These are phyloP conservation scores for Thielaviopsis punctulata DNA, from an alignment of 2,329 filamentous ascomycete species.

Conservation along the genomic window DNA sequence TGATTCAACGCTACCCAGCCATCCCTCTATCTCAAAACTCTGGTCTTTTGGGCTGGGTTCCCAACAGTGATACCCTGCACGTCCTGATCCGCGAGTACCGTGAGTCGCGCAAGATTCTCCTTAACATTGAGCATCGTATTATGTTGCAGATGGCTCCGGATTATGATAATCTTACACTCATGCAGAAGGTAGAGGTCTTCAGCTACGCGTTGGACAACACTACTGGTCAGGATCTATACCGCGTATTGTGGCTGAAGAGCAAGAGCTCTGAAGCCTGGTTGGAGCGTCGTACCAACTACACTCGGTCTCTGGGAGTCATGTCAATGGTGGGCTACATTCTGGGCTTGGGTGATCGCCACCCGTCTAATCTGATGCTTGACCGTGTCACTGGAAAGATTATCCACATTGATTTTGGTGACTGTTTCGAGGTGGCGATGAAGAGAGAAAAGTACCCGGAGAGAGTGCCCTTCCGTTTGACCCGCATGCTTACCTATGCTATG, in stretches of 20 bases:
- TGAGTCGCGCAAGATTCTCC: slow-evolving; percentile 87
- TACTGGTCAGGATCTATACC: slow-evolving; percentile 93
- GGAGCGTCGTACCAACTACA: slow-evolving; percentile 96
- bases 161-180: slow-evolving; percentile 93
- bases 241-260: slow-evolving; percentile 95
- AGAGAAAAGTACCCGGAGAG: slow-evolving; percentile 96
- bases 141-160: slow-evolving; percentile 99
- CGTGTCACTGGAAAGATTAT: slow-evolving; percentile 91
- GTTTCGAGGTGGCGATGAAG: slow-evolving; percentile 99
- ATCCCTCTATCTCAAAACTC: slow-evolving; percentile 95
- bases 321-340: slow-evolving; percentile 99
- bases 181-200: slow-evolving; percentile 99
- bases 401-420: slow-evolving; percentile 98
- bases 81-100: slow-evolving; percentile 94
- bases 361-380: slow-evolving; percentile 95
- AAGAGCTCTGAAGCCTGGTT: slow-evolving; percentile 98
- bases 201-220: slow-evolving; percentile 98
- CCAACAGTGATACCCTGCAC: slow-evolving; percentile 93
- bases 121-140: slow-evolving; percentile 98
- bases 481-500: slow-evolving; percentile 99
- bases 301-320: slow-evolving; percentile 92
- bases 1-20: slow-evolving; percentile 90
- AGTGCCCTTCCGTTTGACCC: slow-evolving; percentile 90
- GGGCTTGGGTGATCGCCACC: slow-evolving; percentile 87
- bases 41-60: slow-evolving; percentile 88